Percentiles rank a stretch among this genome's conserved stretches.
Conservation (phyloP, 768 basidiomycete genomes). For the Piloderma croceum region DNA sequence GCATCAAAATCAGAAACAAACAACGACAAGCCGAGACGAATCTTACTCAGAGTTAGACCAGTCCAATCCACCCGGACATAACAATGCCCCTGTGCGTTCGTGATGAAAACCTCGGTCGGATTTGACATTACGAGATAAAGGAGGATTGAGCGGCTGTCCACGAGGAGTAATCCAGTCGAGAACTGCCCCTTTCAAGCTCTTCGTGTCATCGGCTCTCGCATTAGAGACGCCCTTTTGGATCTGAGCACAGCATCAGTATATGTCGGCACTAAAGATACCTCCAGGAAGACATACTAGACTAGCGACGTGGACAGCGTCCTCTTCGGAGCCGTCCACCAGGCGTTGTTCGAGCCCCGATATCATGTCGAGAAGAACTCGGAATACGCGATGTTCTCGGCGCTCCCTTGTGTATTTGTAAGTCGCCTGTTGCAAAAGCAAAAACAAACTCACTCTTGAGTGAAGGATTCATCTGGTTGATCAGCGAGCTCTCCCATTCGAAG, state of each 20-base stretch:
- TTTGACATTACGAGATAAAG: slow-evolving; percentile 2
- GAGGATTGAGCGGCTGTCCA: background rate
- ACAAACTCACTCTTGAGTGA: slow-evolving; percentile 6
- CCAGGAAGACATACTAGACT: slow-evolving; percentile 11
- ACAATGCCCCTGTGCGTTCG: no score
- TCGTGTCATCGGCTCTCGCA: no score
- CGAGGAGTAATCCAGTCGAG: no score
- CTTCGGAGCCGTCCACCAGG: slow-evolving; percentile 9
- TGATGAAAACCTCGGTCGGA: slow-evolving; percentile 3
- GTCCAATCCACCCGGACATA: no score
- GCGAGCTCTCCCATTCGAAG: slow-evolving; percentile 7
- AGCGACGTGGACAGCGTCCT: slow-evolving; percentile 12
- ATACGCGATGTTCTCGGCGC: slow-evolving; percentile 11
- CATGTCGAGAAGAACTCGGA: slow-evolving; percentile 9
- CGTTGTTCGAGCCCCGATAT: slow-evolving; percentile 12
- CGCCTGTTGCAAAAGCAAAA: no score
- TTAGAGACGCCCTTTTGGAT: slow-evolving; percentile 11
- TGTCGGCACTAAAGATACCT: background rate
- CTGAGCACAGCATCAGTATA: slow-evolving; percentile 3
- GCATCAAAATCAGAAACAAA: background rate
- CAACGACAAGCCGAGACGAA: background rate
- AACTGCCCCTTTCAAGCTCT: no score
- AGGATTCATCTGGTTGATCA: slow-evolving; percentile 11
- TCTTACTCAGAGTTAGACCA: slow-evolving; percentile 4
- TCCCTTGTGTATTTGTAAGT: slow-evolving; percentile 14